Conservation (phyloP, 73 alveolate species). For the Paramecium biaurelia region DNA sequence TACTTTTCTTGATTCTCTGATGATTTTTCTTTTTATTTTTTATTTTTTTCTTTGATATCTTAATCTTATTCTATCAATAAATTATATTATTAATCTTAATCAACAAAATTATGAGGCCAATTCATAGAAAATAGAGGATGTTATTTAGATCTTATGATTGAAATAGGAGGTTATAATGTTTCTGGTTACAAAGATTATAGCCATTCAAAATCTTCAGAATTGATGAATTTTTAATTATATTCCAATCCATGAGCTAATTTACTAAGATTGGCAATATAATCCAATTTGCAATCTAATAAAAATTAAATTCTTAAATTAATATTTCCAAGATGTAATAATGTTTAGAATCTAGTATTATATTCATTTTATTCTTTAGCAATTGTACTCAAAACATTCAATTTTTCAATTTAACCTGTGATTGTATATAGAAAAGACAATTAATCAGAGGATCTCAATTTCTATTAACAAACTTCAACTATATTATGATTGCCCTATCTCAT, state of each 20-base stretch:
- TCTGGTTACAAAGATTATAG: neutral
- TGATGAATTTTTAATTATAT: neutral
- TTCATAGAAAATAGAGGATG: conserved; percentile 3
- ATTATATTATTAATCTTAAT: neutral
- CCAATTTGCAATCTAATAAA: neutral
- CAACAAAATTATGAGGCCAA: conserved; percentile 50
- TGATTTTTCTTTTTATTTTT: too few species aligned
- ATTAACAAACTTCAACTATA: conserved; percentile 38
- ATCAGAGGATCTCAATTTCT: conserved; percentile 46
- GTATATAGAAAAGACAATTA: conserved; percentile 34
- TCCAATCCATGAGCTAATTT: neutral
- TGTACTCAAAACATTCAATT: conserved; percentile 9
- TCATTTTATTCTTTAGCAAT: neutral
- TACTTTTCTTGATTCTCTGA: neutral
- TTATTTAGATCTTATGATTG: neutral
- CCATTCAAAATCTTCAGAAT: conserved; percentile 1
- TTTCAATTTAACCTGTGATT: conserved; percentile 17
- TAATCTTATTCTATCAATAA: neutral
- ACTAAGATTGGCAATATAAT: neutral
- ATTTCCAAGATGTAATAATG: neutral
- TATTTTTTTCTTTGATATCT: neutral
- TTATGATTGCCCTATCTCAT: conserved; percentile 58
- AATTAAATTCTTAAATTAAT: conserved; percentile 3
- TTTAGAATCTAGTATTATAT: conserved; percentile 4
- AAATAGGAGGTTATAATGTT: neutral